Conservation (phyloP, 805 yeast species). For the Komagataella ulmi region DNA sequence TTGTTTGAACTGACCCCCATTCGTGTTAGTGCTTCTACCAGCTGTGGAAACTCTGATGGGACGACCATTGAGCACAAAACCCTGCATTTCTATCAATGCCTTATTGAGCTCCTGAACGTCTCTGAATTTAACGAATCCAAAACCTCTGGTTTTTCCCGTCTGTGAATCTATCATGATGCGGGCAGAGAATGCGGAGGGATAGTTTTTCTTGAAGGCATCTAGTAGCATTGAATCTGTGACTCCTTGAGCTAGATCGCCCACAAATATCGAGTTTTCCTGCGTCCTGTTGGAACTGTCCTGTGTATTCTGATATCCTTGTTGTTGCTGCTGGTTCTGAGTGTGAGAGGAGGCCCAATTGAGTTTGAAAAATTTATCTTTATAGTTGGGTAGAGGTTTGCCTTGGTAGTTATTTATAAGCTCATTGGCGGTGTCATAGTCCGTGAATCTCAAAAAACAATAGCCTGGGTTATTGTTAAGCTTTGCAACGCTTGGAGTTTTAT, state of each 20-base stretch:
- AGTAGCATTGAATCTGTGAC: conserved; percentile 54
- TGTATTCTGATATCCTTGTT: conserved; percentile 4
- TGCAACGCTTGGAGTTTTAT: conserved; percentile 25
- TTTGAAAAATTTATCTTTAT: conserved; percentile 42
- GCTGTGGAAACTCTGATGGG: conserved; percentile 71
- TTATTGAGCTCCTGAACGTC: conserved; percentile 54
- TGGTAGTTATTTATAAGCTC: conserved; percentile 49
- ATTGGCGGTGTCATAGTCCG: conserved; percentile 43
- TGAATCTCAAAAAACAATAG: conserved; percentile 75
- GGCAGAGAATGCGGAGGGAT: conserved; percentile 62
- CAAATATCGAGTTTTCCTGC: conserved; percentile 58
- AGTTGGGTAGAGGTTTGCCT: conserved; percentile 61
- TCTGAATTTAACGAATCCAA: conserved; percentile 77
- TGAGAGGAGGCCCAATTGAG: conserved; percentile 63
- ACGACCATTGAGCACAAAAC: conserved; percentile 53
- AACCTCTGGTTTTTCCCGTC: conserved; percentile 67
- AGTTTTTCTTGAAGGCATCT: conserved; percentile 54
- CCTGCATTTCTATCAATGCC: conserved; percentile 75
- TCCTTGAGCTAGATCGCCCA: conserved; percentile 72
- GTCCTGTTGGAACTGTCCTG: neutral
- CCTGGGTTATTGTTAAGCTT: conserved; percentile 36
- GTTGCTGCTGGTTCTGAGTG: conserved; percentile 5
- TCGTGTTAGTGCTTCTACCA: conserved; percentile 15
- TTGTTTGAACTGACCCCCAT: neutral
- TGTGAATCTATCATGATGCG: conserved; percentile 66